phyloP scores from a whole-genome alignment of 495 filamentous ascomycete genomes.

The Evansstolkia leycettana region DNA sequence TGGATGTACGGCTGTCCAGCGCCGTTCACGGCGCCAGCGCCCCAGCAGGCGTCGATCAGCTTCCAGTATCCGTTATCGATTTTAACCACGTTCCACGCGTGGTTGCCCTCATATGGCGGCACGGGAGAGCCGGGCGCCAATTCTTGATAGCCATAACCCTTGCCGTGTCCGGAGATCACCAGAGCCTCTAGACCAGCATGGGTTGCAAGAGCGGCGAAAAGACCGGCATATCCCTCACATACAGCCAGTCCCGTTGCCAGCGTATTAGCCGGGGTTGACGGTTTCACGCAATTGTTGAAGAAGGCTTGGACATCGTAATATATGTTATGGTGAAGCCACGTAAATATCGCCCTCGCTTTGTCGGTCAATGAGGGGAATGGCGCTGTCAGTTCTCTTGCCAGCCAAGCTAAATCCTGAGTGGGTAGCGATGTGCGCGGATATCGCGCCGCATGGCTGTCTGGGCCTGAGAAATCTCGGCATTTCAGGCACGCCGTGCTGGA shows the following conservation, averaged over 20 bases:
- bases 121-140: conserved; percentile 40
- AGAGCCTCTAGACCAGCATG: conserved; percentile 61
- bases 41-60: conserved; percentile 86
- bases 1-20: conserved; percentile 45
- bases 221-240: conserved; percentile 81
- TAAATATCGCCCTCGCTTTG: conserved; percentile 84
- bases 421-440: conserved; percentile 62
- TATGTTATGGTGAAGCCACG: conserved; percentile 92
- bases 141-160: conserved; percentile 61
- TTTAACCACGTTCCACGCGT: conserved; percentile 89
- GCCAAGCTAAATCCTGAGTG: conserved; percentile 48
- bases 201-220: conserved; percentile 62
- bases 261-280: conserved; percentile 54
- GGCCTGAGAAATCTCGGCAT: conserved; percentile 78
- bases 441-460: conserved; percentile 66
- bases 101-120: conserved; percentile 47
- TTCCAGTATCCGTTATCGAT: conserved; percentile 87
- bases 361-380: conserved; percentile 76
- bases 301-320: conserved; percentile 69
- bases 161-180: conserved; percentile 69
- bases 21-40: conserved; percentile 53
- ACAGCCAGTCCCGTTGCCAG: conserved; percentile 70
- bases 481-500: conserved; percentile 47
- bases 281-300: conserved; percentile 53
- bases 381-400: conserved; percentile 63